Evolutionary conservation across 352 stramenopile genomes (phyloP).

Genomic region (Phytophthora quininea): DNA sequence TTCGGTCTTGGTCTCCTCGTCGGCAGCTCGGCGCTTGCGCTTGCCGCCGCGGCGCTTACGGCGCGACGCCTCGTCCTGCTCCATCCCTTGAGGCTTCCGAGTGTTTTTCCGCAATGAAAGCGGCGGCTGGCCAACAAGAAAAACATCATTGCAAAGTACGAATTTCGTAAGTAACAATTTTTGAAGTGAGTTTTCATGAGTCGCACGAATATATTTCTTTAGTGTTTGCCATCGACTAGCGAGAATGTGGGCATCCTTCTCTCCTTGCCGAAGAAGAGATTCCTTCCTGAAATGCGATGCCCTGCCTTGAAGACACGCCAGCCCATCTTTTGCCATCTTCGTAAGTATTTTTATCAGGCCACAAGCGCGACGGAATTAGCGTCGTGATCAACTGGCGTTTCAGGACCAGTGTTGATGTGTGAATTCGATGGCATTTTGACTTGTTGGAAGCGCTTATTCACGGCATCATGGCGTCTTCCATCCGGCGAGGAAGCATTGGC

Average conservation of each 20-base stretch:
- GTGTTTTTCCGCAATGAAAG: constrained; percentile 21
- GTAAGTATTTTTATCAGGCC: too few species aligned
- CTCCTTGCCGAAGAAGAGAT: too few species aligned
- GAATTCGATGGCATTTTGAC: constrained; percentile 6
- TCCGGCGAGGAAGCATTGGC: constrained; percentile 48
- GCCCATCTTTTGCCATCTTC: too few species aligned
- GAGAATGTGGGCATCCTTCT: too few species aligned
- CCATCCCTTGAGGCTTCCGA: constrained; percentile 14
- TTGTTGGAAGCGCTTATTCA: constrained; percentile 1
- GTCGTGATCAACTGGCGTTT: background rate
- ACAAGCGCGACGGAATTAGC: constrained; percentile 20
- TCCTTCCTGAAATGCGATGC: too few species aligned
- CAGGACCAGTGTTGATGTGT: too few species aligned
- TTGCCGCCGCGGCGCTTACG: constrained; percentile 39
- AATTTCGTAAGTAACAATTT: too few species aligned
- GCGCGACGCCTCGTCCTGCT: constrained; percentile 12
- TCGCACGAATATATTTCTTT: too few species aligned
- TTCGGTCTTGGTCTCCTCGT: constrained; percentile 22
- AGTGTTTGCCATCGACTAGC: too few species aligned
- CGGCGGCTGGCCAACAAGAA: constrained; percentile 6
- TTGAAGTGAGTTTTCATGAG: too few species aligned
- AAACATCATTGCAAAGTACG: constrained; percentile 16
- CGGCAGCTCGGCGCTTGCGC: constrained; percentile 38
- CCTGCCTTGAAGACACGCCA: too few species aligned
- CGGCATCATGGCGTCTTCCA: constrained; percentile 24